Evolutionary conservation across 2,329 filamentous ascomycete species (phyloP), one percentile per base, ranked within the genome.

Genomic region (Emericellopsis atlantica): DNA sequence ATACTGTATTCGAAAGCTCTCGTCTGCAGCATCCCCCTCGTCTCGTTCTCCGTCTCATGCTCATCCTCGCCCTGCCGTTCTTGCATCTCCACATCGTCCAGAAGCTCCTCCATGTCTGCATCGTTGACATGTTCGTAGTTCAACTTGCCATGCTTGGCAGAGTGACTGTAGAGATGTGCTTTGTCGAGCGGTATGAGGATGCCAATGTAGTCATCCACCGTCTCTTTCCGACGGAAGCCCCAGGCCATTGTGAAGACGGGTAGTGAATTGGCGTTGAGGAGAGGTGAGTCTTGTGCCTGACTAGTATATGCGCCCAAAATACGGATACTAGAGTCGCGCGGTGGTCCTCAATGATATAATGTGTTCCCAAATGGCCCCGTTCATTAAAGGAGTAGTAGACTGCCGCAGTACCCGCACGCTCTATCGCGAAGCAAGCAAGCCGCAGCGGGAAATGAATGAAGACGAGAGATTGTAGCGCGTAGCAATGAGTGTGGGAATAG

Each of bases 1-100:
- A 90, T 65, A 33, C 79, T 86, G 51, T 83, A 77, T 51, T 74
- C 73, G 44, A 65, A 66, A 2, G 64, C 66, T 38, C 62, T 62
- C 60, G 69, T 73, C 51, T 69, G 60, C 43, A 77, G 52, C 69
- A 78, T 74, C 10, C 69, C 67, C 44, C 65, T 57, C 36, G 62
- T 51, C 57, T 66, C 56, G 33, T 44, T 40, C 46, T 58, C 49
- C 46, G 64, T 62, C n/a, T 58, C 58, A 43, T 59, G 63, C 43
- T 57, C 65, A 36, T 64, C 62, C 5, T 64, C 61, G 10, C 61
- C 60, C 62, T 62, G 40, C 61, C 57, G 29, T 62, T 53, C 48
- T 5, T 40, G 31, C 21, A 16, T 23, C 14, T 36, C 40, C 14
- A 15, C 21, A 14, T 22, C 15, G 33, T 31, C 34, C 21, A 35